Evolutionary conservation across 345 rosid species (phyloP).

Genomic region (Syzygium oleosum): DNA sequence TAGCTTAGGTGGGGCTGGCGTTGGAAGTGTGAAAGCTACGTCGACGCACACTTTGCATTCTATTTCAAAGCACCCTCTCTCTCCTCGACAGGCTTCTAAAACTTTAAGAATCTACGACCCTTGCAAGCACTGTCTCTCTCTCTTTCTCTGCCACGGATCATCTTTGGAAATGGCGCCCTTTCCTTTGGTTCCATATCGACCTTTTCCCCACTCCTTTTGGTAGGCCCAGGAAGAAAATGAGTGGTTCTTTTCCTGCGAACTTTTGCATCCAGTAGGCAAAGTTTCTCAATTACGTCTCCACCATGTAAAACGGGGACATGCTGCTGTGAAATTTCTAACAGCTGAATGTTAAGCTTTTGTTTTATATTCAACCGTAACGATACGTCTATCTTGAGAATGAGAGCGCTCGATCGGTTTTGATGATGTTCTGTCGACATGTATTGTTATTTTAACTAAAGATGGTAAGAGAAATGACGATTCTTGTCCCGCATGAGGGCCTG

Average conservation of each 20-base stretch:
- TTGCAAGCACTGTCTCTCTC: background rate
- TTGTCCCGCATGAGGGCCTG: background rate
- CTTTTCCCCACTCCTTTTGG: background rate
- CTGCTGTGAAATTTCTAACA: background rate
- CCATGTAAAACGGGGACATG: background rate
- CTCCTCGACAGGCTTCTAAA: background rate
- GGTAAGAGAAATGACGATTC: background rate
- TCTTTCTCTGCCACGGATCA: background rate
- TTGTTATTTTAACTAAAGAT: background rate
- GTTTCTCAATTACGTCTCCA: background rate
- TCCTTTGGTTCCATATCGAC: background rate
- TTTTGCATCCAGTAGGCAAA: background rate
- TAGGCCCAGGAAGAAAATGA: background rate
- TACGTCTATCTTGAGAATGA: background rate
- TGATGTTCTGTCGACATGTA: background rate
- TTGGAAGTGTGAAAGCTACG: background rate
- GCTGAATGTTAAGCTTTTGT: background rate
- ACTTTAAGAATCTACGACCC: background rate
- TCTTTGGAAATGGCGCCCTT: background rate
- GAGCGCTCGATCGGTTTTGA: background rate
- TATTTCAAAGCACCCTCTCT: background rate
- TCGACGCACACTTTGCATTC: background rate
- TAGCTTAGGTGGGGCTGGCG: background rate
- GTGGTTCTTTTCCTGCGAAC: background rate
- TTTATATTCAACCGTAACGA: background rate